These are phyloP conservation scores for Trichoderma sp. DNA, from an alignment of 2,329 filamentous ascomycete genomes.

Conservation along the genomic window DNA sequence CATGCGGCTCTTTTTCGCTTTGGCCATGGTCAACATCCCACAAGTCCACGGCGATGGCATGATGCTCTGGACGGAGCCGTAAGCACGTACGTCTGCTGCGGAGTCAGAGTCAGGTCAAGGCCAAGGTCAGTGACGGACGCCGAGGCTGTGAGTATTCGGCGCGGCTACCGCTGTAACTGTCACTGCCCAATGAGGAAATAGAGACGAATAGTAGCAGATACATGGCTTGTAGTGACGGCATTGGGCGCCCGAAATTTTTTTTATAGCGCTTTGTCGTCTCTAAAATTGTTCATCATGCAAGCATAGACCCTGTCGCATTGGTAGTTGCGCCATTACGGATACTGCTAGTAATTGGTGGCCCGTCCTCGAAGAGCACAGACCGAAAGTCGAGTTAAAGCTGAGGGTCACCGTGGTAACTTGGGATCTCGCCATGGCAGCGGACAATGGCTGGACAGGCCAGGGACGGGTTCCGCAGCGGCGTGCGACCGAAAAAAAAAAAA, in stretches of 20 bases:
- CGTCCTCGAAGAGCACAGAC: not conserved
- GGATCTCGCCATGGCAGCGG: not conserved
- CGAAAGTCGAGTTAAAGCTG: not conserved
- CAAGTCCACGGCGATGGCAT: slow-evolving; percentile 4
- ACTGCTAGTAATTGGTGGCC: not conserved
- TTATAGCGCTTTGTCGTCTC: not conserved
- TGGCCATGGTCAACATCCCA: not conserved
- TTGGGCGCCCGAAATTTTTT: not conserved
- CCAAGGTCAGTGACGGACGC: not conserved
- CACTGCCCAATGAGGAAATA: not conserved
- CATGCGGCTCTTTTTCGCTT: not conserved
- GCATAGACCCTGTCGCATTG: slow-evolving; percentile 12
- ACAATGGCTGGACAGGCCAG: not conserved
- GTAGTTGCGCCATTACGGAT: slow-evolving; percentile 16
- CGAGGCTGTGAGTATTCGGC: not conserved
- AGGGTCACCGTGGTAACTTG: slow-evolving; percentile 20
- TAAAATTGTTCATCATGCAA: slow-evolving; percentile 16
- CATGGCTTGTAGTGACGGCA: not conserved
- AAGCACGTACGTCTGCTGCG: slow-evolving; percentile 4
- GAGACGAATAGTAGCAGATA: not conserved
- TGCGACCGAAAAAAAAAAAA: not conserved
- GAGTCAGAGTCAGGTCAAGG: not conserved
- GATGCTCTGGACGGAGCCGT: slow-evolving; percentile 8
- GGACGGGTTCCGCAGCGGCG: slow-evolving; percentile 8
- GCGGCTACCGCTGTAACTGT: slow-evolving; percentile 11